Percentiles rank a stretch among this genome's conserved stretches.
phyloP scores from a whole-genome alignment of 768 basidiomycete genomes.

The Hypholoma sublateritium region DNA sequence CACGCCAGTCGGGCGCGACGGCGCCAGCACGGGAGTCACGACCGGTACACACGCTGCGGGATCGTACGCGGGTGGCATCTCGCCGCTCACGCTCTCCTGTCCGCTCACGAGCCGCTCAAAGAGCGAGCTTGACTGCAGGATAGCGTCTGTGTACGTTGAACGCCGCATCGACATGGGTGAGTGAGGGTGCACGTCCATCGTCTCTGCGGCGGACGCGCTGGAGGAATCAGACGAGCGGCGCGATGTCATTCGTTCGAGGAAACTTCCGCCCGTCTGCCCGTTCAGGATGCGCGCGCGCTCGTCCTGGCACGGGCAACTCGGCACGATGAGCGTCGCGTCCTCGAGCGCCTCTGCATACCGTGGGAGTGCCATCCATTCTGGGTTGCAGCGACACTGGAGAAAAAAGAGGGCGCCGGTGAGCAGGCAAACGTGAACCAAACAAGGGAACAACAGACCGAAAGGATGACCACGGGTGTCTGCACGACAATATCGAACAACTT shows the following conservation, averaged over 20 bases:
- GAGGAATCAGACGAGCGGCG: constrained; percentile 35
- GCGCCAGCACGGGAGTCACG: not conserved
- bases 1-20: not conserved
- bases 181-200: constrained; percentile 30
- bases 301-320: constrained; percentile 48
- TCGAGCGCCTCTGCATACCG: constrained; percentile 60
- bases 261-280: constrained; percentile 2
- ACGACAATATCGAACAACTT: constrained; percentile 88
- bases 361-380: constrained; percentile 78
- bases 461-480: constrained; percentile 81
- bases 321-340: constrained; percentile 29
- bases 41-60: constrained; percentile 5
- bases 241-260: constrained; percentile 31
- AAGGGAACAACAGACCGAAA: constrained; percentile 54
- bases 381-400: constrained; percentile 74
- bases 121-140: constrained; percentile 46
- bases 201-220: constrained; percentile 33
- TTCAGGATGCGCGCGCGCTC: constrained; percentile 9
- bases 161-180: constrained; percentile 29
- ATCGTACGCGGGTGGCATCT: constrained; percentile 81
- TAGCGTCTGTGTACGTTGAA: constrained; percentile 27
- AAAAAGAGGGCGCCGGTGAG: not conserved
- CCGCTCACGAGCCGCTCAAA: constrained; percentile 85
- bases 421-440: not conserved
- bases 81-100: constrained; percentile 77